Base-by-base conservation (phyloP, 2,329 filamentous ascomycete genomes). In the Colletotrichum phormii region DNA sequence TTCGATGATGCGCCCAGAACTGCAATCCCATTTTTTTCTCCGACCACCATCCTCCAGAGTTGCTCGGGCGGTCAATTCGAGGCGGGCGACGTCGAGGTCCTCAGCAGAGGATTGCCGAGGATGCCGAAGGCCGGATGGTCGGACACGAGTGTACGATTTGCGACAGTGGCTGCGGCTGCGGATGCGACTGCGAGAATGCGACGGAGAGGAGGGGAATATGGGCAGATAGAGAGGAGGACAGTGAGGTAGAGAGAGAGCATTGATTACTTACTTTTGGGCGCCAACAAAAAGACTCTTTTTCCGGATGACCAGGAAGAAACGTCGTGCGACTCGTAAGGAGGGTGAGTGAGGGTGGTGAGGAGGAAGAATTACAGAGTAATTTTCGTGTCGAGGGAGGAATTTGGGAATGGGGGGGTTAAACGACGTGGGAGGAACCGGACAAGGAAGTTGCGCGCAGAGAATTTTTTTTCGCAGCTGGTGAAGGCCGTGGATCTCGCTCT, bases 191-290 rank as follows among this genome's bases (percentile, higher is more conserved):
- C 64, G 69, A 68, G 26, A 9, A 64, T 64, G 46, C 71, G 71
- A 71, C 33, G 37, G 42, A 15, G n/a, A 33, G 64, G 33, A 24
- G 24, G 46, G 37, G 67, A 73, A 74, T 64, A 71, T 71, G 60
- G 58, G 65, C 61, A 67, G 59, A 71, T 67, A 63, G 60, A 74
- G 69, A 69, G 75, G 76, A 76, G 63, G 76, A 57, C 74, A 76
- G 18, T 22, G 42, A 75, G 6, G 26, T 8, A 8, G 37, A 42
- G 37, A 42, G 37, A 42, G 37, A 42, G 7, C n/a, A 29, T 54
- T 49, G 31, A 64, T 37, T 18, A 87, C 86, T 87, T 81, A 88
- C 86, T 87, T 87, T 88, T 87, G 82, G 81, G 85, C 85, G 85
- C 85, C 85, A 84, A 83, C 81, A 46, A 86, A 82, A 74, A 77